Conservation (phyloP, 768 basidiomycete genomes). For the Terana coerulea region DNA sequence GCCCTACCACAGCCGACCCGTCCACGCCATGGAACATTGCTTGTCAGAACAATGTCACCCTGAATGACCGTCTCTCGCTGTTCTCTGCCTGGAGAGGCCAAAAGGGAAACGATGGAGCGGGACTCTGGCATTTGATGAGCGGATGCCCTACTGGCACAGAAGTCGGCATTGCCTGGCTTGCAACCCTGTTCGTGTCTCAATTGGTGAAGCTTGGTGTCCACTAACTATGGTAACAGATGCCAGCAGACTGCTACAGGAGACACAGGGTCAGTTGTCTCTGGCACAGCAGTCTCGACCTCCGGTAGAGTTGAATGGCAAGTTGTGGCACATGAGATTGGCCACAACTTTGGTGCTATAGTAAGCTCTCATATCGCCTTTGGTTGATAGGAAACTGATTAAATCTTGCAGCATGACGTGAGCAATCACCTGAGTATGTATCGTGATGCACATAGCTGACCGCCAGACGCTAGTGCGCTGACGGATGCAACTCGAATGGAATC, state of each 20-base stretch:
- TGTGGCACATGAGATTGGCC: slow-evolving; percentile 78
- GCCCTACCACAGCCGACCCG: slow-evolving; percentile 53
- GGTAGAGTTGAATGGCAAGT: slow-evolving; percentile 81
- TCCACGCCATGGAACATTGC: slow-evolving; percentile 71
- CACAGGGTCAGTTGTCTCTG: slow-evolving; percentile 56
- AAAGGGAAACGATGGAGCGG: slow-evolving; percentile 68
- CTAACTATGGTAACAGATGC: slow-evolving; percentile 37
- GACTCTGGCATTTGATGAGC: slow-evolving; percentile 89
- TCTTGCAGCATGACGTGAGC: slow-evolving; percentile 51
- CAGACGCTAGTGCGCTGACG: slow-evolving; percentile 51
- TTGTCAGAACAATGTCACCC: slow-evolving; percentile 47
- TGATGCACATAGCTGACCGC: neutral
- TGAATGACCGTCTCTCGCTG: slow-evolving; percentile 69
- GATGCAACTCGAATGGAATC: slow-evolving; percentile 47
- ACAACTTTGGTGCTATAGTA: slow-evolving; percentile 88
- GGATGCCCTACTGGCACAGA: slow-evolving; percentile 78
- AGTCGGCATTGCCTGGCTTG: slow-evolving; percentile 88
- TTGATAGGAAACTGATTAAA: slow-evolving; percentile 16
- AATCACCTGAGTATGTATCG: neutral
- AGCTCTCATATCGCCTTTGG: slow-evolving; percentile 29
- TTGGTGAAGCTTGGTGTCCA: too few relatives aligned
- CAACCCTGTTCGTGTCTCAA: slow-evolving; percentile 52
- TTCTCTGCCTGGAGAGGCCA: slow-evolving; percentile 82
- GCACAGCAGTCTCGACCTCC: slow-evolving; percentile 78
- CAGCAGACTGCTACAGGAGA: slow-evolving; percentile 47